Base-by-base conservation (phyloP, 139 green algal genomes). In the Chlamydomonas sp. region DNA sequence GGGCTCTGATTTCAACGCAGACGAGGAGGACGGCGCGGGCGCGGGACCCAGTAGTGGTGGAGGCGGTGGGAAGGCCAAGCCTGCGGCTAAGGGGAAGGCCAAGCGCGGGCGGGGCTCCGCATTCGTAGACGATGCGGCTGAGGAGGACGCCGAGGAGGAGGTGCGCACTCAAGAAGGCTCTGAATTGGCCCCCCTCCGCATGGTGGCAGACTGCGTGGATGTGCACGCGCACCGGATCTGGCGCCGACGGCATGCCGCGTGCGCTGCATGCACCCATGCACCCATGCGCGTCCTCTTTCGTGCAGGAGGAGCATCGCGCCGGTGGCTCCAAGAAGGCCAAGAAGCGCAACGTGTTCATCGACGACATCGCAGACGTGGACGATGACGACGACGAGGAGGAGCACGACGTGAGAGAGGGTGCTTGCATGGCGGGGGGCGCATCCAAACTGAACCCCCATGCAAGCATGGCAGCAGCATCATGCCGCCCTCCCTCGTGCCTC, bases 301-400 rank as follows among this genome's bases (percentile, higher is more conserved):
- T 26, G 31, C 63, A 80, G 49, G 74, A 80, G 2, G 69, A 75
- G 2, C 69, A 80, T 24, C 69, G 70, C 0, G 68, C 72, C 5
- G 63, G 65, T 34, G 72, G 31, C 31, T 57, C 57, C 10, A 47
- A 67, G 68, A 36, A 65, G 16, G 61, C 5, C 16, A 76, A 80
- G 35, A 77, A 73, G 28, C 71, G 80, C 22, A 77, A 64, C 29
- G 65, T 71, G 5, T 96, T 91, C 71, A 91, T 97, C 35, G 91
- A 96, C 77, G 90, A 94, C 65, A 94, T 95, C 54, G 90, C 90
- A 29, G 91, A 88, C 48, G 88, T 90, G 26, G 83, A 90, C 54
- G 87, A 92, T 35, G 87, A 89, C 20, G 90, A 96, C 2, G 89
- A 96, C 13, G 92, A 96, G 28, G 88, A 95, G 5, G 83, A 96